Percentiles rank a stretch among this genome's conserved stretches.
phyloP scores from a whole-genome alignment of 148 eudicot genomes.

The Persicaria maculosa region DNA sequence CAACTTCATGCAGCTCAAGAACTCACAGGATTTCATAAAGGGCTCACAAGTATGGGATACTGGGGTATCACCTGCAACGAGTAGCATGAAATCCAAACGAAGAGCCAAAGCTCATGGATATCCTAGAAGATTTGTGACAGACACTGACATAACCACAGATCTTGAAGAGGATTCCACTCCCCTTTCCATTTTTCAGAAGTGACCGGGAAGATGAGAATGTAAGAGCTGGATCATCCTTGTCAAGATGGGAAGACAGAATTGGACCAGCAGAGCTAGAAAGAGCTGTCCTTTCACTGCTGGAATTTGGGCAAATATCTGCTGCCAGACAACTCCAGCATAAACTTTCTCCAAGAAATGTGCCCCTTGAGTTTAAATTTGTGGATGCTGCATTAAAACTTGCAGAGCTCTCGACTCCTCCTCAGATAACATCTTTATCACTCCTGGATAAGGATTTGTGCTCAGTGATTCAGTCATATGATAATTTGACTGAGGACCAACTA shows the following conservation, averaged over 20 bases:
- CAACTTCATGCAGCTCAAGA: conserved; percentile 34
- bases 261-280: conserved; percentile 87
- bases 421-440: conserved; percentile 32
- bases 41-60: conserved; percentile 25
- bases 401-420: conserved; percentile 65
- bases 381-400: conserved; percentile 85
- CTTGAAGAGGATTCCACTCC: conserved; percentile 40
- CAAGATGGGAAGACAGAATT: conserved; percentile 93
- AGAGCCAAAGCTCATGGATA: conserved; percentile 55
- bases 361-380: conserved; percentile 58
- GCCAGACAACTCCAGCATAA: conserved; percentile 92
- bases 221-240: conserved; percentile 51
- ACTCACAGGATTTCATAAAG: conserved; percentile 24
- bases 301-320: conserved; percentile 90
- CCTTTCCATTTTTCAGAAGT: conserved; percentile 23
- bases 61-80: conserved; percentile 31
- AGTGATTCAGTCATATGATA: conserved; percentile 47
- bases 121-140: conserved; percentile 47
- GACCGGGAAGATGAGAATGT: conserved; percentile 54
- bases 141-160: conserved; percentile 44
- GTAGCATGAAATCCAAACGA: conserved; percentile 52
- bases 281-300: conserved; percentile 89
- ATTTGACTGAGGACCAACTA: conserved; percentile 32
- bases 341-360: conserved; percentile 61
- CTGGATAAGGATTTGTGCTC: conserved; percentile 71